Evolutionary conservation across 257 asterid species (phyloP).

Genomic region (Solanum peruvianum): DNA sequence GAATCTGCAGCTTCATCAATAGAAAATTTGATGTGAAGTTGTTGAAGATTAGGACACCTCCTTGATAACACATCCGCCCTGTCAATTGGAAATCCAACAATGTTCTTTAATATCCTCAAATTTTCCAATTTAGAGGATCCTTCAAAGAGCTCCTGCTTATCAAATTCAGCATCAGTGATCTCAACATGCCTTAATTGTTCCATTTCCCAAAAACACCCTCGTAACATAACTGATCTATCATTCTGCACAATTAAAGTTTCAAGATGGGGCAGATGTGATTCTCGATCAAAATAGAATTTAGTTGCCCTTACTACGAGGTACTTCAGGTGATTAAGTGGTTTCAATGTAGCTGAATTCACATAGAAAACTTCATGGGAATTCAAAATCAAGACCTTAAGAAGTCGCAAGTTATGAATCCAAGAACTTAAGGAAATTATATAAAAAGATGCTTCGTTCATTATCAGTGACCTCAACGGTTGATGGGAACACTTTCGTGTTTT

Average conservation of each 20-base stretch:
- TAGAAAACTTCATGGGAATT: accelerated
- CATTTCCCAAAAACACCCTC: neutral
- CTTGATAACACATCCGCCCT: neutral
- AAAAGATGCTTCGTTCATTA: accelerated
- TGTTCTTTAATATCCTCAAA: neutral
- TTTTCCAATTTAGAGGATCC: neutral
- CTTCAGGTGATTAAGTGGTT: neutral
- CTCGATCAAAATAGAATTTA: neutral
- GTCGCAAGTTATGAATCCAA: neutral
- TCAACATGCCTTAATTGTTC: neutral
- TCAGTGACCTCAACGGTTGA: neutral
- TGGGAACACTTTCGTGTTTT: neutral
- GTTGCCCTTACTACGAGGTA: accelerated
- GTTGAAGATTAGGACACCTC: neutral
- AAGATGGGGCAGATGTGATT: neutral
- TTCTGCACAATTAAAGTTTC: neutral
- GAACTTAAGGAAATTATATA: neutral
- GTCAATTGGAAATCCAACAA: neutral
- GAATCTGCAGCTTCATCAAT: neutral
- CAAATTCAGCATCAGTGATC: accelerated
- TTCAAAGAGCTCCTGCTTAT: neutral
- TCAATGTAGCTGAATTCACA: neutral
- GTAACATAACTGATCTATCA: neutral
- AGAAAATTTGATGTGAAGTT: neutral
- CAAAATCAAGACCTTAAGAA: neutral